Evolutionary conservation across 73 alveolate genomes (phyloP), one percentile per base, ranked within the genome.

Genomic region (Diophrys sp.): DNA sequence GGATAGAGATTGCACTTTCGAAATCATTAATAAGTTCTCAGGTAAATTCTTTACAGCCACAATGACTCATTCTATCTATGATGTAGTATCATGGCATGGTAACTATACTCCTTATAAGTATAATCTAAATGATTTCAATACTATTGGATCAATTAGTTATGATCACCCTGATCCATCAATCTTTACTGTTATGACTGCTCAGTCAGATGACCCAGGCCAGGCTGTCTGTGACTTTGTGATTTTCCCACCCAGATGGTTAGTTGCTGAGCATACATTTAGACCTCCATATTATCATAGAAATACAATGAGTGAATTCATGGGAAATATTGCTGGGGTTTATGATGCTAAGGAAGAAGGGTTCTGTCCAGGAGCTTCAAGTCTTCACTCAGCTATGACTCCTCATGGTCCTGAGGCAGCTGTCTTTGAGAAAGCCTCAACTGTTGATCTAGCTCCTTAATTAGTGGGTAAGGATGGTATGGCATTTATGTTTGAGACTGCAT

Each of bases 131-230:
- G 31, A 54, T 77, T 31, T 67, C 85, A 92, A 90, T 74, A 89
- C 97, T 23, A 92, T 94, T 76, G 91, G 92, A 14, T 89, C 97
- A 23, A 96, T 94, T 67, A 81, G 97, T 31, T 93, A 70, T 69
- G 98, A 94, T 73, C 98, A 94, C 70, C 97, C 98, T 29, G 98
- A 94, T 71, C 98, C 98, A 23, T 87, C 95, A 30, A 92, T 94
- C 67, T 94, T 92, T 84, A 94, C 98, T 0, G 98, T 94, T 8
- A 53, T 94, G 25, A 94, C 98, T 54, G 81, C 93, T 31, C 94
- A 82, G 74, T 82, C 97, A 23, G 93, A 81, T 77, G 97, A 94
- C 54, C 97, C 97, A 70, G 98, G 98, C 74, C 82, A 74, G 26
- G 97, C 98, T 2, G 97, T 87, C 28, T 87, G 94, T 54, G 98